Percentiles rank a stretch among this genome's conserved stretches.
Evolutionary conservation across 495 filamentous ascomycete species (phyloP).

Genomic region (Bathelium albidoporum): DNA sequence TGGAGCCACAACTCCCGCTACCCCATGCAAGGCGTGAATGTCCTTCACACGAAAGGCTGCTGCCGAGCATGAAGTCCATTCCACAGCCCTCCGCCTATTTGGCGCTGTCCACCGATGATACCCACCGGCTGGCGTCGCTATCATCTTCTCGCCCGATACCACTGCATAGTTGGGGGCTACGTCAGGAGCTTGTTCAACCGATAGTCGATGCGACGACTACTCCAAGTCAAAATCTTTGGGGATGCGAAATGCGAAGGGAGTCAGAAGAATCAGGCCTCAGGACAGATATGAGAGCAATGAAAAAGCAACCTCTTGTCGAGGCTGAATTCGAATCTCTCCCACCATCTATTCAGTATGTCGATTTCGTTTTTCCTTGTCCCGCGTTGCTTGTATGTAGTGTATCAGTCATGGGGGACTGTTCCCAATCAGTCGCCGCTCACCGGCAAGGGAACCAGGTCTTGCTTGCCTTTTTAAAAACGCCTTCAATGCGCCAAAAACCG

Average conservation of each 20-base stretch:
- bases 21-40: neutral
- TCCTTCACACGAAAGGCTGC: neutral
- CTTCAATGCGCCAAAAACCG: neutral
- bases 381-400: too few relatives aligned
- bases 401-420: too few relatives aligned
- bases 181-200: neutral
- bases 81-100: neutral
- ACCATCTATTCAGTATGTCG: constrained; percentile 12
- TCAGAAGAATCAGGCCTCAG: neutral
- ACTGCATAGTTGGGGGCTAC: neutral
- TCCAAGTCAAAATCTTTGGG: neutral
- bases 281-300: neutral
- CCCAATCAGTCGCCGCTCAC: too few relatives aligned
- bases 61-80: neutral
- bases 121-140: neutral
- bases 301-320: neutral
- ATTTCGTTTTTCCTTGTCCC: neutral
- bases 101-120: neutral
- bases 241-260: neutral
- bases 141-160: neutral
- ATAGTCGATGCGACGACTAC: neutral
- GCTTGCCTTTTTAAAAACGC: neutral
- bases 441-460: too few relatives aligned
- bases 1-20: too few relatives aligned
- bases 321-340: constrained; percentile 8